A percentile compares a stretch with the other conserved stretches of the same genome.
Conservation (phyloP, 371 early-diverging fungal species). For the Chytridium lagenaria region DNA sequence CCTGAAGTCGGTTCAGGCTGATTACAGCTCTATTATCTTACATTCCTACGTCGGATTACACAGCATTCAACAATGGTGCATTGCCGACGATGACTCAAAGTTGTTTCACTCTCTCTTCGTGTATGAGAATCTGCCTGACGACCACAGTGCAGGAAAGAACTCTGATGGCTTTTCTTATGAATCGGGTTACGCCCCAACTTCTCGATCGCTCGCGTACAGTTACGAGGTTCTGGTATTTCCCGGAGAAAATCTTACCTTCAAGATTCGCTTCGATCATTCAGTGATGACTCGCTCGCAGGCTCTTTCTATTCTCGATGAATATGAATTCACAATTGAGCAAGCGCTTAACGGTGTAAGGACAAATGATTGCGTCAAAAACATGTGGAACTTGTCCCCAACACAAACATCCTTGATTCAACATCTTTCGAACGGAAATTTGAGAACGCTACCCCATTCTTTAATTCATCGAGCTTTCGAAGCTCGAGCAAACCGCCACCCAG, state of each 20-base stretch:
- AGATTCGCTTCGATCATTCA: background rate
- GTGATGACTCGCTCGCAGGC: background rate
- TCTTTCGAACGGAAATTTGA: background rate
- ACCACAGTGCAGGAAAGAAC: slow-evolving; percentile 7
- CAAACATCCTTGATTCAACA: background rate
- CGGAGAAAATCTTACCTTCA: background rate
- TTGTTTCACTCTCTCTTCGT: slow-evolving; percentile 22
- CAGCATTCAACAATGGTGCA: slow-evolving; percentile 19
- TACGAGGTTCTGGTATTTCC: slow-evolving; percentile 9
- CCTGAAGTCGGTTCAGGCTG: background rate
- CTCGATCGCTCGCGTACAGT: background rate
- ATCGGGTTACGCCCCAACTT: background rate
- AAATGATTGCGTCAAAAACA: background rate
- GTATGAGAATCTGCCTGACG: slow-evolving; percentile 20
- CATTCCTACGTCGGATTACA: slow-evolving; percentile 11
- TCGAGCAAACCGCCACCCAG: background rate
- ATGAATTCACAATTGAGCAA: slow-evolving; percentile 2
- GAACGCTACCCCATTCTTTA: background rate
- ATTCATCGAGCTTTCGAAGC: slow-evolving; percentile 13
- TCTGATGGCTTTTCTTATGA: background rate
- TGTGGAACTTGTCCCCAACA: slow-evolving; percentile 10
- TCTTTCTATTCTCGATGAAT: slow-evolving; percentile 1
- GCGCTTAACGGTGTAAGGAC: too few relatives aligned
- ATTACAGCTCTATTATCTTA: background rate
- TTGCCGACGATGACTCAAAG: background rate